Conservation (phyloP, 768 basidiomycete species). For the Podaxis sp. region DNA sequence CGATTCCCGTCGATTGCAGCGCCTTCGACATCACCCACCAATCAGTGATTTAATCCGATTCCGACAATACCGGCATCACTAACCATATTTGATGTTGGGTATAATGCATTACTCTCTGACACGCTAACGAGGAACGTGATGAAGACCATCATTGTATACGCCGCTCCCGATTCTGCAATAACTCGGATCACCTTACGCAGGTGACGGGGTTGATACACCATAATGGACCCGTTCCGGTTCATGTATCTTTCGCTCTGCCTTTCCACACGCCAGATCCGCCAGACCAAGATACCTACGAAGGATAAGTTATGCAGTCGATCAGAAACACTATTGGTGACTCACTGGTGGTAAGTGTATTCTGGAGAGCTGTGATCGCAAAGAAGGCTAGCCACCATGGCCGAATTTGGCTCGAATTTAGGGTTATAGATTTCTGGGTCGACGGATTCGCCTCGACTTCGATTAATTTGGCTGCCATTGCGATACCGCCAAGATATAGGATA, state of each 20-base stretch:
- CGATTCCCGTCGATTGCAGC: constrained; percentile 7
- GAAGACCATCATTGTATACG: constrained; percentile 1
- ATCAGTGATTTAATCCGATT: neutral
- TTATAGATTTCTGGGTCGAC: neutral
- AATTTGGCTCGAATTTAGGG: neutral
- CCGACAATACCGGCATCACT: neutral
- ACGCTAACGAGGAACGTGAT: constrained; percentile 1
- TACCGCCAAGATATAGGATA: neutral
- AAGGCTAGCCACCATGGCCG: neutral
- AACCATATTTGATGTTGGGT: constrained; percentile 8
- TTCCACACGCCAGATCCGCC: constrained; percentile 9
- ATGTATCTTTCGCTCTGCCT: neutral
- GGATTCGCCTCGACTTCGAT: neutral
- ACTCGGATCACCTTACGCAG: constrained; percentile 5
- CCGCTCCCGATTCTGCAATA: constrained; percentile 2
- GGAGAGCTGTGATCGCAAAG: neutral
- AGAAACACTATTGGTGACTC: neutral
- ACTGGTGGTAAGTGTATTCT: constrained; percentile 5
- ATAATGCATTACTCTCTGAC: constrained; percentile 2
- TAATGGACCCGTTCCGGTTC: neutral
- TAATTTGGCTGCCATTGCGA: neutral
- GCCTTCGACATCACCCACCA: neutral
- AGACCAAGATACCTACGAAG: neutral
- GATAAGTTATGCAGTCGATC: neutral
- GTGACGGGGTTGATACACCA: neutral